phyloP scores from a whole-genome alignment of 1,139 yeast species.

The Zygoascus sp. region DNA sequence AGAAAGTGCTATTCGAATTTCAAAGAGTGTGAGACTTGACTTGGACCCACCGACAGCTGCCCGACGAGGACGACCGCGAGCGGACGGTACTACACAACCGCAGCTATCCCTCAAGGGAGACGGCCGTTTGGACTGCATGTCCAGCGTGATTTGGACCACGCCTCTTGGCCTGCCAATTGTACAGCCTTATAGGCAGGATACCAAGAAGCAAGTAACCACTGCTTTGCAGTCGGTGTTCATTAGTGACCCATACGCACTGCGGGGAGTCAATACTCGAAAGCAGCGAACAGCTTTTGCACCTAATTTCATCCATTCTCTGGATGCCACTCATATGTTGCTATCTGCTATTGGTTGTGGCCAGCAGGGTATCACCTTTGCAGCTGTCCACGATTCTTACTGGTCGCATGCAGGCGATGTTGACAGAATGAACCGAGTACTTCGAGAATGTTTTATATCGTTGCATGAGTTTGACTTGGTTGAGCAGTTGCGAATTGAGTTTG shows the following conservation, averaged over 20 bases:
- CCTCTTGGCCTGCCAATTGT: slow-evolving; percentile 85
- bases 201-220: slow-evolving; percentile 63
- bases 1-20: slow-evolving; percentile 73
- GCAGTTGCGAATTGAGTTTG: slow-evolving; percentile 72
- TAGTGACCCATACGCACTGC: slow-evolving; percentile 75
- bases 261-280: slow-evolving; percentile 80
- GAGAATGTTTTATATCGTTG: slow-evolving; percentile 74
- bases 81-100: slow-evolving; percentile 12
- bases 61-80: slow-evolving; percentile 9
- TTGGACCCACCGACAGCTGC: slow-evolving; percentile 31
- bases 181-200: slow-evolving; percentile 81
- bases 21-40: slow-evolving; percentile 72
- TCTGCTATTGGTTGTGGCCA: slow-evolving; percentile 80
- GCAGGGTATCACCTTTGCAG: slow-evolving; percentile 70
- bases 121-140: slow-evolving; percentile 45
- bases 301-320: slow-evolving; percentile 88
- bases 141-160: slow-evolving; percentile 96
- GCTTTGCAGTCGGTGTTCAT: slow-evolving; percentile 79
- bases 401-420: slow-evolving; percentile 88
- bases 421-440: slow-evolving; percentile 61
- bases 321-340: slow-evolving; percentile 94
- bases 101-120: slow-evolving; percentile 15
- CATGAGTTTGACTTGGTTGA: slow-evolving; percentile 71
- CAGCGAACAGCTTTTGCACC: slow-evolving; percentile 96
- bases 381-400: slow-evolving; percentile 99